These are phyloP conservation scores for Apostasia ramifera DNA, from an alignment of 106 monocot genomes.

Conservation along the genomic window DNA sequence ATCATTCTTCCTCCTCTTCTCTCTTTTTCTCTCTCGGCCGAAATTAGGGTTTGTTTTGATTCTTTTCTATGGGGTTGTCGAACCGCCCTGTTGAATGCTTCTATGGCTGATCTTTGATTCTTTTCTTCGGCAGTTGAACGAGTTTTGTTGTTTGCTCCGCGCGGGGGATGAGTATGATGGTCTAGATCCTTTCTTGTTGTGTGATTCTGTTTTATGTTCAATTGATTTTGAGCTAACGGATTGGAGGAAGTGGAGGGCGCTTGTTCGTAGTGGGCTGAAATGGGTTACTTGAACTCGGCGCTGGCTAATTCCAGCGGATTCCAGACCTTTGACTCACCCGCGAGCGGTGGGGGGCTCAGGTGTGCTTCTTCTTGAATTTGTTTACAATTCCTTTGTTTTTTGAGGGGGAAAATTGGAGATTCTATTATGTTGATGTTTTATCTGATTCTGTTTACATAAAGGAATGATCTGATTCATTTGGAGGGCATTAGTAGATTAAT, in stretches of 20 bases:
- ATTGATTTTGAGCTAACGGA: background rate
- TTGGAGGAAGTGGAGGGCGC: background rate
- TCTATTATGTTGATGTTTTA: background rate
- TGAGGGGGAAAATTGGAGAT: background rate
- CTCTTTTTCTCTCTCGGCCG: background rate
- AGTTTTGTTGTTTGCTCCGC: background rate
- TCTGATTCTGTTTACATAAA: background rate
- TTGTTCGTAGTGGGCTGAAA: background rate
- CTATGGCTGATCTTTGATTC: background rate
- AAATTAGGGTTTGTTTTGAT: conserved; percentile 2
- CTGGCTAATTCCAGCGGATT: background rate
- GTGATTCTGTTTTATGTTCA: background rate
- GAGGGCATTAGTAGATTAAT: background rate
- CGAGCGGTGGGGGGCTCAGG: conserved; percentile 22
- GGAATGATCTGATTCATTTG: background rate
- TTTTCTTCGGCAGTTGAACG: background rate
- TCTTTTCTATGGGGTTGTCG: background rate
- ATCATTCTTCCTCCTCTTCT: background rate
- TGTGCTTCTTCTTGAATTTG: background rate
- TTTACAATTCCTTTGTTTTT: background rate
- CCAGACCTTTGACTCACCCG: conserved; percentile 4
- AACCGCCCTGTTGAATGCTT: background rate
- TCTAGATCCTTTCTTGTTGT: background rate
- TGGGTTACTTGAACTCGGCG: background rate
- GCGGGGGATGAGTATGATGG: background rate